phyloP scores from a whole-genome alignment of 2,329 filamentous ascomycete species.

The Alternaria solani region DNA sequence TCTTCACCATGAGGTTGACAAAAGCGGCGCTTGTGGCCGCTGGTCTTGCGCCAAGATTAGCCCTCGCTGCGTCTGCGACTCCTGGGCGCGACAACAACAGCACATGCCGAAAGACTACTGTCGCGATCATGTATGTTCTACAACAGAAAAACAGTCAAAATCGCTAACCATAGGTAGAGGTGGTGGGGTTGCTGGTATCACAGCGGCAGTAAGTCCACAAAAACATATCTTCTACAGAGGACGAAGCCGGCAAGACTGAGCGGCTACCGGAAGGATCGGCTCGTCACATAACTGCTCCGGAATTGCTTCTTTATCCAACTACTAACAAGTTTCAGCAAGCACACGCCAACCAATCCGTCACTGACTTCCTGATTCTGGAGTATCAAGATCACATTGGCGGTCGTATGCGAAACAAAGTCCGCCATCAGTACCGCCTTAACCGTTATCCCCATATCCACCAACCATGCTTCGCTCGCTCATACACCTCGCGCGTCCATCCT shows the following conservation, averaged over 20 bases:
- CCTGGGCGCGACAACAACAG: constrained; percentile 24
- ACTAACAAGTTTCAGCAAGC: constrained; percentile 57
- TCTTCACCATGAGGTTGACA: constrained; percentile 8
- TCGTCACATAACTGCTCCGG: neutral
- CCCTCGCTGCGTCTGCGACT: constrained; percentile 26
- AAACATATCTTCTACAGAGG: neutral
- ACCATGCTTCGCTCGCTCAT: neutral
- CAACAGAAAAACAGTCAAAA: accelerated
- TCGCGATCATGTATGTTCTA: constrained; percentile 41
- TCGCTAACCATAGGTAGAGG: constrained; percentile 49
- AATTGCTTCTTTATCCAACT: constrained; percentile 1
- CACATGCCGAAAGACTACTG: constrained; percentile 43
- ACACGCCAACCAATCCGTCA: constrained; percentile 66
- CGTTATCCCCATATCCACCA: no score
- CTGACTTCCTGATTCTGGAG: constrained; percentile 72
- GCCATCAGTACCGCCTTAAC: constrained; percentile 29
- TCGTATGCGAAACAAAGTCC: constrained; percentile 60
- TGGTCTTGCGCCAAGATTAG: constrained; percentile 12
- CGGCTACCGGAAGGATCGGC: no score
- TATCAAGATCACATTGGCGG: constrained; percentile 70
- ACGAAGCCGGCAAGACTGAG: neutral
- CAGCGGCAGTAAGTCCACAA: constrained; percentile 61
- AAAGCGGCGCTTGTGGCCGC: constrained; percentile 9
- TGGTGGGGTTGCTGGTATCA: constrained; percentile 69
- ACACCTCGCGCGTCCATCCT: neutral